Evolutionary conservation across 1,139 yeast species (phyloP).

Genomic region (Blastobotrys persicus): DNA sequence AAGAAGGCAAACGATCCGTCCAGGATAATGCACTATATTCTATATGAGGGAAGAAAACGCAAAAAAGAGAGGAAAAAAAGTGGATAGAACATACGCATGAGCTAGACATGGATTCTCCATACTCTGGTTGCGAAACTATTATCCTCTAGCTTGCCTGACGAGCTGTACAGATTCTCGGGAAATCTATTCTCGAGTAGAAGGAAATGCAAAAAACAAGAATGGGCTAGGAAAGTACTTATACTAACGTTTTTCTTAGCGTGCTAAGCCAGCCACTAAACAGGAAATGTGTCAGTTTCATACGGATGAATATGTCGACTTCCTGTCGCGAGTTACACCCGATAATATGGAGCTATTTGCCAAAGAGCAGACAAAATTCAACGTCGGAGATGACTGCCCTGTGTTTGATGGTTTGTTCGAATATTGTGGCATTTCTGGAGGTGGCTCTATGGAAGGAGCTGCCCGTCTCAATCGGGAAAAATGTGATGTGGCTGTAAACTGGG

Average conservation of each 20-base stretch:
- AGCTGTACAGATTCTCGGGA: too few relatives aligned
- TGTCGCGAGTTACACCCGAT: slow-evolving; percentile 92
- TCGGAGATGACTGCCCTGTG: slow-evolving; percentile 96
- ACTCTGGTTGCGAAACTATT: not conserved
- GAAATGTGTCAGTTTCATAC: slow-evolving; percentile 99
- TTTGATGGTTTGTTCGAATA: slow-evolving; percentile 95
- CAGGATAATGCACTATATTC: too few relatives aligned
- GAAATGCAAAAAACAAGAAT: not conserved
- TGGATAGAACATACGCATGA: too few relatives aligned
- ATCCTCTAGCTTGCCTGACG: too few relatives aligned
- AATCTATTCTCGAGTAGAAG: too few relatives aligned
- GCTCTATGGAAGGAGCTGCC: slow-evolving; percentile 96
- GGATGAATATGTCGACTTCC: slow-evolving; percentile 92
- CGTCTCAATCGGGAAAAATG: slow-evolving; percentile 88
- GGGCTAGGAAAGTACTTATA: not conserved
- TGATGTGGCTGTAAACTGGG: slow-evolving; percentile 94
- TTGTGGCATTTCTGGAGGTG: slow-evolving; percentile 93
- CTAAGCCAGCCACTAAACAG: slow-evolving; percentile 97
- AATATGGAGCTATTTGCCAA: slow-evolving; percentile 86
- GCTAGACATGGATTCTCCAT: too few relatives aligned
- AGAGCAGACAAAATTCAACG: slow-evolving; percentile 92
- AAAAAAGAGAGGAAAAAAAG: not conserved
- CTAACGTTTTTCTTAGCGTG: slow-evolving; percentile 43
- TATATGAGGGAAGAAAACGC: too few relatives aligned
- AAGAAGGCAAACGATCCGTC: too few relatives aligned